Base-by-base conservation (phyloP, 208 protist species). In the Acanthamoeba healyi region DNA sequence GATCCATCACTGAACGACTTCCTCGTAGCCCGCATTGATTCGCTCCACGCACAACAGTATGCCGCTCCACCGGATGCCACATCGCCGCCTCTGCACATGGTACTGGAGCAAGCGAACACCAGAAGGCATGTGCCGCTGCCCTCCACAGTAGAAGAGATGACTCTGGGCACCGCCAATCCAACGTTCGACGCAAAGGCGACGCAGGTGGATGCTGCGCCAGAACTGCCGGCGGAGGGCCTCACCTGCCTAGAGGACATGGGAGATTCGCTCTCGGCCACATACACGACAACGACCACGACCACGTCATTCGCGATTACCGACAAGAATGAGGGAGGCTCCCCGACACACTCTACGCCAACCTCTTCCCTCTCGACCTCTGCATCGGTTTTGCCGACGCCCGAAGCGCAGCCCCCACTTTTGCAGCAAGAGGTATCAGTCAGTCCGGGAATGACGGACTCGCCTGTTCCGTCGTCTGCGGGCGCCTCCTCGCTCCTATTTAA, bases 321-420 rank as follows among this genome's bases (percentile, higher is more conserved):
- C 32, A 42, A 32, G 34, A 79, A 3, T 12, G 42, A 22, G 32
- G 7, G 63, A 72, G 22, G 15, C 0, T 10, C 22, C 22, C 29
- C 36, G 34, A 22, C n/a, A 22, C 12, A 26, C 44, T 63, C 82
- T 7, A 1, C 82, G 2, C 51, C 82, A 5, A 7, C 82, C 34
- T 89, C 38, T 44, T 65, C 82, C 54, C 36, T 67, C 38, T 49
- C 84, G 63, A 14, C 32, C 24, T 89, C 82, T 89, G 46, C 46
- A 36, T 36, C 65, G 4, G 22, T 5, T 7, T 22, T 15, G 29
- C 36, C 67, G 6, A 67, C 61, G 24, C 24, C 24, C 17, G 9
- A 24, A 14, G 10, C 56, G 56, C 1, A 15, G 26, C 24, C 56
- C 17, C 15, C 15, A 1, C 6, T 12, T 5, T 7, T 10, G 26